Conservation (phyloP, 192 early-diverging fungal genomes). For the Rhizophagus sp. region DNA sequence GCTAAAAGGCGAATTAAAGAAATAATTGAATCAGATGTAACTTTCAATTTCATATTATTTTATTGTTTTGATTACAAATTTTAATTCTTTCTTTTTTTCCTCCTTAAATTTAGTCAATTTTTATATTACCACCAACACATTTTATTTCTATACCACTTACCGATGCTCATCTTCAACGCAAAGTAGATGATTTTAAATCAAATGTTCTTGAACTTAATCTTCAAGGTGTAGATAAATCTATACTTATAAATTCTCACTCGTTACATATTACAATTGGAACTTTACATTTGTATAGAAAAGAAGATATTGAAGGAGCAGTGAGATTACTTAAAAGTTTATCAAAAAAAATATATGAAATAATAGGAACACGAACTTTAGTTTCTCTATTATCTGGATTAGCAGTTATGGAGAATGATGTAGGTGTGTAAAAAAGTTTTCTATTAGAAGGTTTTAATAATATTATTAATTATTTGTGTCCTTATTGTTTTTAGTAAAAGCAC, state of each 20-base stretch:
- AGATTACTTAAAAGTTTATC: slow-evolving; percentile 3
- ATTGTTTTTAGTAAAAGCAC: background rate
- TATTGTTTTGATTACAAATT: background rate
- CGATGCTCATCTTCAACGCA: background rate
- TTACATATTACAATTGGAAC: slow-evolving; percentile 17
- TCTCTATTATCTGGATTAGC: background rate
- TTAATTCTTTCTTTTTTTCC: background rate
- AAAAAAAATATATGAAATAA: background rate
- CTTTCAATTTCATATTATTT: background rate
- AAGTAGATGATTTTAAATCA: background rate
- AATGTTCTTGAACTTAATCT: background rate
- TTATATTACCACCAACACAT: slow-evolving; percentile 3
- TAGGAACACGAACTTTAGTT: background rate
- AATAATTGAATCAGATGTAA: background rate
- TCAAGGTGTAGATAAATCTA: background rate
- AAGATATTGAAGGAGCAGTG: slow-evolving; percentile 14
- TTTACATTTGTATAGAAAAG: slow-evolving; percentile 3
- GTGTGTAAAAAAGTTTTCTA: background rate
- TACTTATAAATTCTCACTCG: background rate
- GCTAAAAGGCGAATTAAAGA: background rate
- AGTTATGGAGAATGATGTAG: background rate
- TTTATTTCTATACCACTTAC: slow-evolving; percentile 21
- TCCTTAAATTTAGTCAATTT: background rate
- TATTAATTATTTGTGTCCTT: background rate
- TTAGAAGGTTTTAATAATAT: background rate